Percentiles rank a stretch among this genome's conserved stretches.
Conservation (phyloP, 2,329 filamentous ascomycete species). For the Lithohypha guttulata region DNA sequence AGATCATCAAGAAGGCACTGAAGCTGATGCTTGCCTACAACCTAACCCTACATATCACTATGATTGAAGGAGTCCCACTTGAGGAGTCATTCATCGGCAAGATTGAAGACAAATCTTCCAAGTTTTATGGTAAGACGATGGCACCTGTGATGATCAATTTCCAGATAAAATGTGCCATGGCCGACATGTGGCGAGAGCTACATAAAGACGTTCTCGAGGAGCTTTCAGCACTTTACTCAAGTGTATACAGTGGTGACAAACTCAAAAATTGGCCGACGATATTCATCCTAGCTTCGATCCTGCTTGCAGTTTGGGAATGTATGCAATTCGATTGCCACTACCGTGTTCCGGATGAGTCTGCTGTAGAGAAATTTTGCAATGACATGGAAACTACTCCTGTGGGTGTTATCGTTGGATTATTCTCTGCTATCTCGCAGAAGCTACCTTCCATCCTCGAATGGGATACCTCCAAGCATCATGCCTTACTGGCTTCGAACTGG, state of each 20-base stretch:
- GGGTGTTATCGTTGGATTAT: constrained; percentile 89
- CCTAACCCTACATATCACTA: constrained; percentile 83
- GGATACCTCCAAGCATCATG: constrained; percentile 84
- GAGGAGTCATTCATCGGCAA: constrained; percentile 69
- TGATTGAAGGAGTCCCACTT: constrained; percentile 79
- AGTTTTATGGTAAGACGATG: constrained; percentile 79
- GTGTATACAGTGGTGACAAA: constrained; percentile 92
- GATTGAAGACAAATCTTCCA: constrained; percentile 76
- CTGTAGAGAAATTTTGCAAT: constrained; percentile 85
- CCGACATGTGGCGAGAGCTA: constrained; percentile 95
- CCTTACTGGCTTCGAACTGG: constrained; percentile 78
- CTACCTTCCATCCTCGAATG: constrained; percentile 85
- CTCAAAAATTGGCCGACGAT: constrained; percentile 99
- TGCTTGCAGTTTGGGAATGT: constrained; percentile 92
- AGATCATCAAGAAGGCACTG: constrained; percentile 85
- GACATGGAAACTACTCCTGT: constrained; percentile 97
- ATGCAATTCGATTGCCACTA: constrained; percentile 99
- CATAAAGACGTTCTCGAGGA: constrained; percentile 95
- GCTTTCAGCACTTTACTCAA: constrained; percentile 85
- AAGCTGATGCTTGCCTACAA: constrained; percentile 95
- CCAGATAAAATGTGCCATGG: constrained; percentile 94
- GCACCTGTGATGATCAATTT: constrained; percentile 99
- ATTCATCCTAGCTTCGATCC: constrained; percentile 89
- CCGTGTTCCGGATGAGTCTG: constrained; percentile 70
- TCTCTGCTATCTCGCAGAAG: constrained; percentile 97